Percentiles rank a stretch among this genome's conserved stretches.
Conservation (phyloP, 192 early-diverging fungal genomes). For the Diversispora epigaea region DNA sequence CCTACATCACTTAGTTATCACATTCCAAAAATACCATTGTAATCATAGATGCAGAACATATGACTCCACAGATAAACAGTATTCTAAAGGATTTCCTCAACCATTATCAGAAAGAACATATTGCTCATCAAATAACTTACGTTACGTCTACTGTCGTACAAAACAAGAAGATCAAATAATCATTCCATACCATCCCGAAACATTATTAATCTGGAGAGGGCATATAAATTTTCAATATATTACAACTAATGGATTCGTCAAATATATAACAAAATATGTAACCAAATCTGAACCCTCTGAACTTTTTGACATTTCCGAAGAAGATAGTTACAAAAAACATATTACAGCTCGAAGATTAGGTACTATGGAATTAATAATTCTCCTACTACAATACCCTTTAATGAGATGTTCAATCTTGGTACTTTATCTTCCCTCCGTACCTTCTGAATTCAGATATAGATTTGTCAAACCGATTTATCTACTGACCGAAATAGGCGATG, state of each 20-base stretch:
- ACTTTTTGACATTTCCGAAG: not conserved
- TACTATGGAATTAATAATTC: not conserved
- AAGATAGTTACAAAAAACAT: not conserved
- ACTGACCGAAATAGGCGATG: too few species aligned
- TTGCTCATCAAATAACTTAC: not conserved
- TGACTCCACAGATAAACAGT: not conserved
- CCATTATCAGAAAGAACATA: not conserved
- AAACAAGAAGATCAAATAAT: not conserved
- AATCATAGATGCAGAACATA: not conserved
- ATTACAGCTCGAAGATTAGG: too few species aligned
- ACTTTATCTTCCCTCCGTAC: not conserved
- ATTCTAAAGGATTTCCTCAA: not conserved
- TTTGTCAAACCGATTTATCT: too few species aligned
- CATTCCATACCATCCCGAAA: not conserved
- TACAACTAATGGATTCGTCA: not conserved
- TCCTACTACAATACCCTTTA: not conserved
- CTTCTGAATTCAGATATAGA: too few species aligned
- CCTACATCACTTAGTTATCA: not conserved
- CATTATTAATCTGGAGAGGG: not conserved
- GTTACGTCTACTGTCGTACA: not conserved
- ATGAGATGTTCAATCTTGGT: not conserved
- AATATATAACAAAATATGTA: conserved; percentile 17
- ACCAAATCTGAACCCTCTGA: not conserved
- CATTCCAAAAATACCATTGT: not conserved
- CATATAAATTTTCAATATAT: conserved; percentile 15